Conservation (phyloP, 805 yeast species). For the Wickerhamomyces xylosicus region DNA sequence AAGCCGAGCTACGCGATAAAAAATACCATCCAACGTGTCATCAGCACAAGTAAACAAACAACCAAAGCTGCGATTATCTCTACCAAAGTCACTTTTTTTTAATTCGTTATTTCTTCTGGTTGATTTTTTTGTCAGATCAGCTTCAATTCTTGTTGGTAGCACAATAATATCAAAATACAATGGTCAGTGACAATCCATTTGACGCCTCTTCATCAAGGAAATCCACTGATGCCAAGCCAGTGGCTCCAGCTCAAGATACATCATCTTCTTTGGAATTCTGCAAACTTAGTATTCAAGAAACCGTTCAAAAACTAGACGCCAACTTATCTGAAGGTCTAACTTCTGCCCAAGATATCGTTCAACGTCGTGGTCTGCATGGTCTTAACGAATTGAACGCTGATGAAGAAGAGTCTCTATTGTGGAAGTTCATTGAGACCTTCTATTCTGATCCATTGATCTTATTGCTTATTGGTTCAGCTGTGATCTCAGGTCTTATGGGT, state of each 20-base stretch:
- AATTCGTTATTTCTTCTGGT: too few species aligned
- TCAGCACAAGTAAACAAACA: too few species aligned
- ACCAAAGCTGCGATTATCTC: too few species aligned
- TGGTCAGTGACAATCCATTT: conserved; percentile 24
- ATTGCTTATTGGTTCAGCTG: conserved; percentile 82
- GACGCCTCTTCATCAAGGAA: conserved; percentile 8
- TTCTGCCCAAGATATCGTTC: conserved; percentile 58
- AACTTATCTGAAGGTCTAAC: conserved; percentile 50
- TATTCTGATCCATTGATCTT: conserved; percentile 87
- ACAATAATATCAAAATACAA: too few species aligned
- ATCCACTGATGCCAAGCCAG: conserved; percentile 11
- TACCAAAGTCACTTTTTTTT: too few species aligned
- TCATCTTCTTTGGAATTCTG: conserved; percentile 61
- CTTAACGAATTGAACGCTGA: conserved; percentile 66
- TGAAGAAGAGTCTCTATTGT: conserved; percentile 62
- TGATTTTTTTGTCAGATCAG: too few species aligned
- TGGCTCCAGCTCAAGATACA: conserved; percentile 22
- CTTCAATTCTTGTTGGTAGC: too few species aligned
- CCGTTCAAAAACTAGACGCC: conserved; percentile 52
- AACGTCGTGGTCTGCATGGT: conserved; percentile 71
- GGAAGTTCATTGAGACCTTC: conserved; percentile 71
- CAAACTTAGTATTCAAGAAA: conserved; percentile 52
- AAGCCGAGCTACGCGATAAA: too few species aligned
- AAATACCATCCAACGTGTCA: too few species aligned
- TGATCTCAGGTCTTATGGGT: conserved; percentile 84